A percentile compares a stretch with the other conserved stretches of the same genome.
phyloP scores from a whole-genome alignment of 495 filamentous ascomycete species.

The Platismatia glauca region DNA sequence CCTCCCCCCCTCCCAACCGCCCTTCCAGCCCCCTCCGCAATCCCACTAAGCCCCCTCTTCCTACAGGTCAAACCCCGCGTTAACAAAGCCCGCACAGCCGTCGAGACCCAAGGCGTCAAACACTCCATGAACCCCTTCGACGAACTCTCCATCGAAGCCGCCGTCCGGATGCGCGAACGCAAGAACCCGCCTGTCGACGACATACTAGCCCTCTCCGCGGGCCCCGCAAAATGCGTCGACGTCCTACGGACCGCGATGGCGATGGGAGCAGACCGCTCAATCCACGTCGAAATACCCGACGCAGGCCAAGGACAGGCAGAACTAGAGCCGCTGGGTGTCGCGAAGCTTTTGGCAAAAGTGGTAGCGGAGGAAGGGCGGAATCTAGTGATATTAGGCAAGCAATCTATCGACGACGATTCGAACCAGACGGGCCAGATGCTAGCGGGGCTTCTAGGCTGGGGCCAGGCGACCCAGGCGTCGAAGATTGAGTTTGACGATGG shows the following conservation, averaged over 20 bases:
- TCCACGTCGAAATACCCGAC: conserved; percentile 67
- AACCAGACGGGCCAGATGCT: conserved; percentile 98
- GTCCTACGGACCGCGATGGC: conserved; percentile 93
- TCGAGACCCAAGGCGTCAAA: conserved; percentile 87
- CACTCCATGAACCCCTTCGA: conserved; percentile 99
- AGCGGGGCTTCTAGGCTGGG: conserved; percentile 82
- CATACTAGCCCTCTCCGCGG: conserved; percentile 82
- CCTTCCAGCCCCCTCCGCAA: background rate
- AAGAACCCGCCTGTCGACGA: conserved; percentile 59
- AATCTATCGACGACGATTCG: conserved; percentile 94
- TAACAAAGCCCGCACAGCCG: conserved; percentile 88
- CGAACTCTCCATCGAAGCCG: conserved; percentile 94
- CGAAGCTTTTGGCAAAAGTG: conserved; percentile 73
- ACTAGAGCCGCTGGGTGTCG: conserved; percentile 84
- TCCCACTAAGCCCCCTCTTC: background rate
- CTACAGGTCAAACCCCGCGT: conserved; percentile 89
- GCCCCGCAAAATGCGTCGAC: conserved; percentile 77
- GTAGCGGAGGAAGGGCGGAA: conserved; percentile 78
- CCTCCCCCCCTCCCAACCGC: conserved; percentile 1
- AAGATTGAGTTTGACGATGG: conserved; percentile 65
- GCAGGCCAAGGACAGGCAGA: conserved; percentile 34
- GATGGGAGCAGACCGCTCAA: conserved; percentile 88
- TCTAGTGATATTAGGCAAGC: conserved; percentile 88
- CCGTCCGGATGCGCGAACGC: conserved; percentile 84
- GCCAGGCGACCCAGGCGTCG: conserved; percentile 86